Evolutionary conservation across 1,284 basidiomycete genomes (phyloP).

Genomic region (Trichosporon asahii): DNA sequence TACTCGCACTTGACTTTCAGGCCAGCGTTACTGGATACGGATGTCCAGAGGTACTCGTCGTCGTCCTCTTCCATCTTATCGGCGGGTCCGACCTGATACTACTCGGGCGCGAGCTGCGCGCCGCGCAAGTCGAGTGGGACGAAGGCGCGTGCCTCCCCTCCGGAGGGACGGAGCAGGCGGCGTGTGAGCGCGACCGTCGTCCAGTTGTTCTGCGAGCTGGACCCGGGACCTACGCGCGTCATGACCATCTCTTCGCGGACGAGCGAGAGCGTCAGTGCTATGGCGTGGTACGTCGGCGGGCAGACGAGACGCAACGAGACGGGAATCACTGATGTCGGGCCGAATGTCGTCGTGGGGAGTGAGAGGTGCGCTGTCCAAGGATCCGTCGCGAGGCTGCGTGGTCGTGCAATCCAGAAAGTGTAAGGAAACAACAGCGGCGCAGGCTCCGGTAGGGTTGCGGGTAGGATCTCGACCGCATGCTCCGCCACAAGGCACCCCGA

Average conservation of each 20-base stretch:
- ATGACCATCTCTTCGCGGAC: slow-evolving; percentile 18
- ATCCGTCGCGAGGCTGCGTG: slow-evolving; percentile 7
- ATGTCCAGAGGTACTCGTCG: slow-evolving; percentile 32
- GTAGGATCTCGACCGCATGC: not conserved
- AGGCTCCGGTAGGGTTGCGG: not conserved
- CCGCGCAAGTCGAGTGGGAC: not conserved
- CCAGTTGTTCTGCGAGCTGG: not conserved
- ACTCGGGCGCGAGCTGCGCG: not conserved
- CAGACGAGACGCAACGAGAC: slow-evolving; percentile 32
- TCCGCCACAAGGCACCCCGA: not conserved
- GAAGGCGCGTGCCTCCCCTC: not conserved
- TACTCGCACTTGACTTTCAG: not conserved
- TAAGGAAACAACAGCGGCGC: slow-evolving; percentile 3
- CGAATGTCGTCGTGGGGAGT: slow-evolving; percentile 41
- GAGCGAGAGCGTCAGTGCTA: slow-evolving; percentile 30
- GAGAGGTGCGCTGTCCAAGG: slow-evolving; percentile 35
- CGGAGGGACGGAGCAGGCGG: not conserved
- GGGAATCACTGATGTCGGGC: slow-evolving; percentile 45
- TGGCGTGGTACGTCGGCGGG: slow-evolving; percentile 22
- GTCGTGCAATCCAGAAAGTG: not conserved
- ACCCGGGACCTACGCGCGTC: slow-evolving; percentile 4
- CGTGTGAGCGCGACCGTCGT: not conserved
- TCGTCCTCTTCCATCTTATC: slow-evolving; percentile 28
- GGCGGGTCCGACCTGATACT: slow-evolving; percentile 10
- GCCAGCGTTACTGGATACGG: not conserved